phyloP scores from a whole-genome alignment of 257 asterid genomes.

The Nicotiana tabacum region DNA sequence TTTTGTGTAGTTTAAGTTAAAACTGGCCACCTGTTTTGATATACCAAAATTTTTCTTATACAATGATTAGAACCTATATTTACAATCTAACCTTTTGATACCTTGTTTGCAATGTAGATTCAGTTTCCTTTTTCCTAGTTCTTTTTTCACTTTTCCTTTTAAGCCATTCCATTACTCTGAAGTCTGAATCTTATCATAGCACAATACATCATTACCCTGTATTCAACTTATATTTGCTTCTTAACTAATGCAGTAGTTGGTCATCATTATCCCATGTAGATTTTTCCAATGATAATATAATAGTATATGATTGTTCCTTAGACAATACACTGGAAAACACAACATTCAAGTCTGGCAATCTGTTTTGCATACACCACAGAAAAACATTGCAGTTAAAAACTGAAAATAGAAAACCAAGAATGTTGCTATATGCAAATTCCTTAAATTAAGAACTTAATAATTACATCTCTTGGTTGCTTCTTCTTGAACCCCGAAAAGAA shows the following conservation, averaged over 20 bases:
- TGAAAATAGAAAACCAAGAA: neutral
- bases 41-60: neutral
- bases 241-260: neutral
- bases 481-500: neutral
- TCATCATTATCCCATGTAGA: neutral
- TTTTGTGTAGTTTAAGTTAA: neutral
- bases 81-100: neutral
- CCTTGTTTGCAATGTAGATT: neutral
- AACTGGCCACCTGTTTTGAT: neutral
- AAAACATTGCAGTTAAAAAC: neutral
- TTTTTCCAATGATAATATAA: neutral
- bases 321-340: neutral
- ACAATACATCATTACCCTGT: neutral
- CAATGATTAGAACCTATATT: slow-evolving; percentile 3
- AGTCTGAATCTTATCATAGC: neutral
- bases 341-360: neutral
- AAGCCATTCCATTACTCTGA: neutral
- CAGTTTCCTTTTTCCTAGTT: neutral
- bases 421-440: neutral
- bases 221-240: neutral
- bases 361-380: neutral
- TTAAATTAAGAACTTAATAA: neutral
- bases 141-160: neutral
- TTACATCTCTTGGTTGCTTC: neutral
- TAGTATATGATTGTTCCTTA: neutral